Base-by-base conservation (phyloP, 2,329 filamentous ascomycete species). In the Colletotrichum spinosum region DNA sequence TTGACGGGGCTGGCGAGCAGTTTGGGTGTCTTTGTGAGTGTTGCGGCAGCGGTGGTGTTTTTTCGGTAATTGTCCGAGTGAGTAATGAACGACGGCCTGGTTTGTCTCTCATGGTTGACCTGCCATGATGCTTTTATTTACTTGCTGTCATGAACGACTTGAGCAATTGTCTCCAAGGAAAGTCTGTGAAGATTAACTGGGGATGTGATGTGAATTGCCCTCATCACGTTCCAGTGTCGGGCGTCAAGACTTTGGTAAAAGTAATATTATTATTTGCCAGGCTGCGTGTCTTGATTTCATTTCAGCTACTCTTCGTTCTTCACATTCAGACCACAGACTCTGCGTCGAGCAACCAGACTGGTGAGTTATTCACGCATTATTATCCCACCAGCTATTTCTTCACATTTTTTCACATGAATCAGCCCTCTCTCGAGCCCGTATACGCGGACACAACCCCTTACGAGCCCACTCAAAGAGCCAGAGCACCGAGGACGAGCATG, bases 401-500 rank as follows among this genome's bases (percentile, higher is more conserved):
- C 25, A 25, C 53, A 35, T 33, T 37, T 49, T 50, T 53, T 57
- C 37, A 17, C 15, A 13, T 45, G 25, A 53, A 15, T 1, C 25
- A n/a, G 8, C 34, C n/a, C n/a, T 8, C 13, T 11, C 15, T 11
- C 10, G 8, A 7, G 15, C 17, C 7, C n/a, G 44, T 41, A n/a
- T 2, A 12, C n/a, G 17, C 44, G 7, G n/a, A 17, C 38, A 41
- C n/a, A n/a, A n/a, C n/a, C n/a, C n/a, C n/a, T n/a, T n/a, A n/a
- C 38, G 13, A 10, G 3, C 9, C 13, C 38, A 35, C 52, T 67
- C 65, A 68, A 48, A 68, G 56, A n/a, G 59, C 67, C 44, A 68
- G 58, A 13, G 67, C 67, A 56, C 42, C 67, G 44, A 67, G 55
- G 44, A 54, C 52, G 52, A 67, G 59, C 59, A 68, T 60, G 59